Evolutionary conservation across 108 stramenopile species (phyloP).

Genomic region (Cyclostephanos tholiformis): DNA sequence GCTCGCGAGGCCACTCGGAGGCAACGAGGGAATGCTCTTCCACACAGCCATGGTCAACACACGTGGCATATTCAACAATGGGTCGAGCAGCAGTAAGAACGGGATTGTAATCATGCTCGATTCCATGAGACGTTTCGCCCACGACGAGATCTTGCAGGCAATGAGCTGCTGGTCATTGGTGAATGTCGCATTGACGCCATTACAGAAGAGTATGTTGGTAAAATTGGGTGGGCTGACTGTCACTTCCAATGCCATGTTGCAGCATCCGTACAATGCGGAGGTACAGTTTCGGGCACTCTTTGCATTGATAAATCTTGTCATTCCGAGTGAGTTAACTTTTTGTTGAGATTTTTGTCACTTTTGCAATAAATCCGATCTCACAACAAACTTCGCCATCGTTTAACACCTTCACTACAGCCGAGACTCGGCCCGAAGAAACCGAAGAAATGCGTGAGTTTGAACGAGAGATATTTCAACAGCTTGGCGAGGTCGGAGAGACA

Average conservation of each 20-base stretch:
- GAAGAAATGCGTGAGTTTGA: conserved; percentile 48
- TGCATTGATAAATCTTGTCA: conserved; percentile 93
- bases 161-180: conserved; percentile 96
- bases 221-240: conserved; percentile 81
- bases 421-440: conserved; percentile 44
- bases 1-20: conserved; percentile 88
- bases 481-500: conserved; percentile 47
- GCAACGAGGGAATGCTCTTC: conserved; percentile 91
- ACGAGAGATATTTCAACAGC: conserved; percentile 44
- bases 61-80: conserved; percentile 62
- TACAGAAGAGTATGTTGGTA: conserved; percentile 82
- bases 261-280: conserved; percentile 82
- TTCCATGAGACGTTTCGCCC: conserved; percentile 79
- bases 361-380: background rate
- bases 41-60: conserved; percentile 79
- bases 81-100: conserved; percentile 56
- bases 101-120: conserved; percentile 90
- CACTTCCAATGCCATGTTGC: conserved; percentile 81
- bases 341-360: background rate
- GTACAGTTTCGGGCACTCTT: conserved; percentile 95
- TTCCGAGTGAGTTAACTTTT: conserved; percentile 65
- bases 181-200: conserved; percentile 87
- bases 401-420: conserved; percentile 29
- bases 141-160: conserved; percentile 81
- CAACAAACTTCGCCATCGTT: conserved; percentile 6